A percentile compares a stretch with the other conserved stretches of the same genome.
Conservation (phyloP, 495 filamentous ascomycete species). For the Neurospora hispaniola region DNA sequence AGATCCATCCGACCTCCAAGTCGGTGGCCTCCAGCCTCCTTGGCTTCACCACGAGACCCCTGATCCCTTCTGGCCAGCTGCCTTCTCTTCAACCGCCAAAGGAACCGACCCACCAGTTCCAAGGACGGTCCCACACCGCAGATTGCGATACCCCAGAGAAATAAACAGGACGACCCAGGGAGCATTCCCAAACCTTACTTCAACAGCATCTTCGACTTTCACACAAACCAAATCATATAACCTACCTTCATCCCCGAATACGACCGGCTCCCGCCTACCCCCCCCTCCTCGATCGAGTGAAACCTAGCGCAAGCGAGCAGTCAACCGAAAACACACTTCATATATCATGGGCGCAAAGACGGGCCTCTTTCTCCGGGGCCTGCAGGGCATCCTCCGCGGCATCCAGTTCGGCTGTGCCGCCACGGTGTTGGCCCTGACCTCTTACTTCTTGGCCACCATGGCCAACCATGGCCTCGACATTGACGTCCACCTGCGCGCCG, state of each 20-base stretch:
- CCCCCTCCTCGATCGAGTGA: background rate
- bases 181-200: background rate
- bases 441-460: conserved; percentile 58
- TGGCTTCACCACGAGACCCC: background rate
- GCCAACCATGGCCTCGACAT: conserved; percentile 47
- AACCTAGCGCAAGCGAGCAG: background rate
- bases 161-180: background rate
- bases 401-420: conserved; percentile 63
- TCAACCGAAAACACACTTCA: background rate
- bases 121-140: background rate
- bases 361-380: conserved; percentile 49
- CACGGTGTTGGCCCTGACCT: conserved; percentile 70
- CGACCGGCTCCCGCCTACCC: background rate
- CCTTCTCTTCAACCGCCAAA: background rate
- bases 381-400: conserved; percentile 52
- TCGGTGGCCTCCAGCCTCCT: background rate
- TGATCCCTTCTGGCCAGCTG: background rate
- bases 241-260: background rate
- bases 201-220: background rate
- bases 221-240: background rate
- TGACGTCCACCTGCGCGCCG: conserved; percentile 56
- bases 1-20: background rate
- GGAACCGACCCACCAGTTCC: background rate
- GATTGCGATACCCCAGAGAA: background rate
- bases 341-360: conserved; percentile 27